Conservation (phyloP, 2,329 filamentous ascomycete species). For the Penicillium hordei region DNA sequence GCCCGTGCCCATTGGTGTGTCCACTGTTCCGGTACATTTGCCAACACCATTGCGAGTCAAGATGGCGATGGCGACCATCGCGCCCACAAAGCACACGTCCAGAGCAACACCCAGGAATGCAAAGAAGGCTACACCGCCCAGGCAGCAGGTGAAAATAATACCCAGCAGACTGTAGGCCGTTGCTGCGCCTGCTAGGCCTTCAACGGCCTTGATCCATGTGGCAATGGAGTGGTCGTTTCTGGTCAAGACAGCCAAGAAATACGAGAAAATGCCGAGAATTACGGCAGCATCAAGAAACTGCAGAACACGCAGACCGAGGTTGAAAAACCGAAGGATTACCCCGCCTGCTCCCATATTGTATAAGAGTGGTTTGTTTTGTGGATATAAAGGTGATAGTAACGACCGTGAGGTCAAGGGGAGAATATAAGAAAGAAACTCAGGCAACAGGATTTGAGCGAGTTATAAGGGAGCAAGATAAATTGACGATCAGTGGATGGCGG, state of each 20-base stretch:
- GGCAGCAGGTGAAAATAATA: slow-evolving; percentile 73
- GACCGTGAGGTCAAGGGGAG: neutral
- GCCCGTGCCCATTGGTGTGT: slow-evolving; percentile 69
- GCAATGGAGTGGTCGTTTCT: slow-evolving; percentile 65
- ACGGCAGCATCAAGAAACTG: slow-evolving; percentile 72
- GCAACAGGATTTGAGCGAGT: slow-evolving; percentile 12
- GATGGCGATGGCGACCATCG: slow-evolving; percentile 78
- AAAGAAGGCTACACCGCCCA: slow-evolving; percentile 72
- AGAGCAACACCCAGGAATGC: slow-evolving; percentile 72
- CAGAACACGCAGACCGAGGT: slow-evolving; percentile 71
- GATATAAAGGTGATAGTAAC: neutral
- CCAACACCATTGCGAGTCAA: slow-evolving; percentile 68
- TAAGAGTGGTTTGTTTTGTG: neutral
- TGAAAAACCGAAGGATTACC: slow-evolving; percentile 65
- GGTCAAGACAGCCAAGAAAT: slow-evolving; percentile 74
- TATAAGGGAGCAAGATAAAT: slow-evolving; percentile 6
- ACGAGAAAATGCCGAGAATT: slow-evolving; percentile 76
- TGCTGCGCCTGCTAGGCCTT: slow-evolving; percentile 73
- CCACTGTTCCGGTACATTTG: slow-evolving; percentile 63
- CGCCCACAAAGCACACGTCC: slow-evolving; percentile 72
- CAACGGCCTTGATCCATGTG: slow-evolving; percentile 68
- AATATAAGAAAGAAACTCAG: slow-evolving; percentile 7
- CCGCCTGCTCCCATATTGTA: slow-evolving; percentile 59
- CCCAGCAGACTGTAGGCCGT: slow-evolving; percentile 72
- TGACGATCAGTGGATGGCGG: slow-evolving; percentile 13